Percentiles rank a stretch among this genome's conserved stretches.
Conservation (phyloP, 164 flowering plant genomes). For the Vitis riparia region DNA sequence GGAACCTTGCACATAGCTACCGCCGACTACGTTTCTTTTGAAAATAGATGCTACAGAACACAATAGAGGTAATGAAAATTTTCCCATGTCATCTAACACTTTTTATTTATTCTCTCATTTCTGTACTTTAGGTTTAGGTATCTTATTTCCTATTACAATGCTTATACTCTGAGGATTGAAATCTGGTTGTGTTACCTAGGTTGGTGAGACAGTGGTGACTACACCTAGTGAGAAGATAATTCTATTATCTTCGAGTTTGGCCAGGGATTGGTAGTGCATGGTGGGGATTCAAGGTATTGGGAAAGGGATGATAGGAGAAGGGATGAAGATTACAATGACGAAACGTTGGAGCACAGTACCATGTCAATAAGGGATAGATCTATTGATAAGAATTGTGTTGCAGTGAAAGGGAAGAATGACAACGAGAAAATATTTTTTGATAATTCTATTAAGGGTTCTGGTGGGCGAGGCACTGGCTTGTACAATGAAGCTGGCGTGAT, state of each 20-base stretch:
- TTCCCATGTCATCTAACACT: no score
- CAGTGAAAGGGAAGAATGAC: constrained; percentile 17
- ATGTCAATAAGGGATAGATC: constrained; percentile 22
- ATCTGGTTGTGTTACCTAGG: no score
- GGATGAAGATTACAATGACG: constrained; percentile 83
- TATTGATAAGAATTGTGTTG: constrained; percentile 15
- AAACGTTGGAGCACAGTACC: constrained; percentile 35
- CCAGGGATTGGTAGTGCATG: constrained; percentile 58
- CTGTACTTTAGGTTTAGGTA: no score
- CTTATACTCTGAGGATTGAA: no score
- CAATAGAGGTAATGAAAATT: no score
- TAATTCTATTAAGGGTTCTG: constrained; percentile 18
- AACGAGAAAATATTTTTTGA: constrained; percentile 16
- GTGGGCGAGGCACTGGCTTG: constrained; percentile 47
- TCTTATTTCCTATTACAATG: no score
- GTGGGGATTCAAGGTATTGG: constrained; percentile 94
- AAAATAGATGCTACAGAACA: no score
- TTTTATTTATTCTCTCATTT: no score
- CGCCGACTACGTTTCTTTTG: no score
- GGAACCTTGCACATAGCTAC: no score
- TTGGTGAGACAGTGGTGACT: no score
- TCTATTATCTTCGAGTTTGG: constrained; percentile 70
- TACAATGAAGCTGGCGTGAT: constrained; percentile 97
- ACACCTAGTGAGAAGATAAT: neutral
- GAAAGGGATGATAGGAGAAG: constrained; percentile 95